A percentile compares a stretch with the other conserved stretches of the same genome.
Evolutionary conservation across 495 filamentous ascomycete species (phyloP).

Genomic region (Hypoxylon crocopeplum): DNA sequence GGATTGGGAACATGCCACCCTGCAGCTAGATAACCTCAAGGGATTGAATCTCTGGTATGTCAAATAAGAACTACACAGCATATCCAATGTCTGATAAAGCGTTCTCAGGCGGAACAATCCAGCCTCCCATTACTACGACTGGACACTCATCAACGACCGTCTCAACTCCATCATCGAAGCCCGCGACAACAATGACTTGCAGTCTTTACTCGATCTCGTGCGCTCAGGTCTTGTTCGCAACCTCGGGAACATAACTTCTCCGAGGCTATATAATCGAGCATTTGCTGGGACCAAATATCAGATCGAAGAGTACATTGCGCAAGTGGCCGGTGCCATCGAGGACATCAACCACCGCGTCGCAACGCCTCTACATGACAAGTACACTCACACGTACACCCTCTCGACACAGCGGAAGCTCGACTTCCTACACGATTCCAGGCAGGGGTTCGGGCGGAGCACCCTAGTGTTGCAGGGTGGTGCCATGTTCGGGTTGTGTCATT

Average conservation of each 20-base stretch:
- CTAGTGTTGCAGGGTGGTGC: constrained; percentile 90
- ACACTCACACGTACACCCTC: constrained; percentile 61
- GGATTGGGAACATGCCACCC: constrained; percentile 83
- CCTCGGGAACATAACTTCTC: constrained; percentile 84
- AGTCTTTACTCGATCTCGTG: constrained; percentile 77
- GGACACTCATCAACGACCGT: constrained; percentile 81
- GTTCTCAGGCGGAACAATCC: constrained; percentile 75
- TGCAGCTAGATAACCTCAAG: constrained; percentile 77
- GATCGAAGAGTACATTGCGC: constrained; percentile 90
- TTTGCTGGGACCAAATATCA: constrained; percentile 89
- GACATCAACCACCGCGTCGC: constrained; percentile 65
- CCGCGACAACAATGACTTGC: constrained; percentile 77
- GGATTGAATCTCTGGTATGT: constrained; percentile 81
- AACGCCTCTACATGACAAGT: constrained; percentile 26
- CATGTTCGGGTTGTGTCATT: constrained; percentile 89
- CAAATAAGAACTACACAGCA: not conserved
- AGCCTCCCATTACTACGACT: constrained; percentile 85
- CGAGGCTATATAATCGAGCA: constrained; percentile 82
- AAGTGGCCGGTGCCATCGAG: constrained; percentile 79
- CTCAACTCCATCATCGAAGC: constrained; percentile 73
- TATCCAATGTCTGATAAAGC: not conserved
- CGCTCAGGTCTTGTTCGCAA: constrained; percentile 90
- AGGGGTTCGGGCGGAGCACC: constrained; percentile 86
- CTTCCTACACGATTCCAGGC: constrained; percentile 85
- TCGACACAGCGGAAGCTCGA: constrained; percentile 87